Evolutionary conservation across 2,329 filamentous ascomycete genomes (phyloP), one percentile per base, ranked within the genome.

Genomic region (Aspergillus fijiensis): DNA sequence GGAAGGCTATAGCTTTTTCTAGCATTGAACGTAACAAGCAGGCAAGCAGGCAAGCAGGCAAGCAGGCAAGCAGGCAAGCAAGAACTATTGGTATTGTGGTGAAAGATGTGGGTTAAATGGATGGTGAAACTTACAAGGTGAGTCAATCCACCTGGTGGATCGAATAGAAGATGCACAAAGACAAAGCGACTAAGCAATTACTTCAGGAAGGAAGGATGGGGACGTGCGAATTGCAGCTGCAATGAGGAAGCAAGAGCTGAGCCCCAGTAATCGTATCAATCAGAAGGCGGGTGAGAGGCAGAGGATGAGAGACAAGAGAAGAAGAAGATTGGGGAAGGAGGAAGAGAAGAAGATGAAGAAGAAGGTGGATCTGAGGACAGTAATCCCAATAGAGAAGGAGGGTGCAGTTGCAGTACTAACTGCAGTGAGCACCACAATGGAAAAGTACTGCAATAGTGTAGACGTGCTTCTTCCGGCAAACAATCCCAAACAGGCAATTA

Each of bases 311-410:
- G 11, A 21, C 10, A 42, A 39, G 48, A 48, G 19, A 35, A 47
- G 12, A 35, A 16, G 10, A 35, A 16, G 12, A 16, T 35, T 35
- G 2, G 19, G 55, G 52, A 55, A 54, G 33, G 50, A 59, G 60
- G 21, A 59, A 31, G 35, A 35, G 35, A 57, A 51, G 54, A 33
- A 49, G 57, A 48, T 33, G 27, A 55, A 29, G 23, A 52, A 35
- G 29, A 31, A 55, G 51, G 21, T 21, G 21, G 49, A 53, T 23
- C 49, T 54, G 58, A 39, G 57, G 48, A 53, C 58, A 58, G 55
- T 51, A 56, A 50, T 21, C 11, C 61, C 55, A 55, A 52, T 61
- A 60, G 48, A 60, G 62, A 64, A 64, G 48, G 52, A 45, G 53
- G 33, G 52, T 19, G 59, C 12, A 27, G 47, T 10, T 31, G 31